Evolutionary conservation across 2,329 filamentous ascomycete genomes (phyloP), one percentile per base, ranked within the genome.

Genomic region (Alternaria ethzedia): DNA sequence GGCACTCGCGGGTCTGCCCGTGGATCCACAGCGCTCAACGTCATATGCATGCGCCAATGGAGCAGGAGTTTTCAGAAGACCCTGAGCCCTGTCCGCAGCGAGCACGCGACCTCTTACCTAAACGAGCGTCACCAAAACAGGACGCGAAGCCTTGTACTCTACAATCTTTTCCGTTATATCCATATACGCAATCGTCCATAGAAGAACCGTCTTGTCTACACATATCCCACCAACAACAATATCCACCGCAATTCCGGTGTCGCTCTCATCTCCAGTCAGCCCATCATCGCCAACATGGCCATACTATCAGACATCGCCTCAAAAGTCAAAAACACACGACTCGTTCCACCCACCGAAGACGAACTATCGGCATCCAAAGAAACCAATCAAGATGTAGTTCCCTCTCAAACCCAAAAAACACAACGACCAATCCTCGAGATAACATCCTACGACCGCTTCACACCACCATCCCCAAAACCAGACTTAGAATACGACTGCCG

Each of bases 401-500:
- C 32, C 11, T 9, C 45, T 17, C 50, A 32, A 28, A 21, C 26
- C 7, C 5, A 43, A 26, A 23, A 30, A 20, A 15, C 5, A 30
- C 58, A 58, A 32, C 58, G 49, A 47, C 59, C 63, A 26, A 32
- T 58, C 1, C 59, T 65, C 4, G 59, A 62, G 6, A 62, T 65
- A 30, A 62, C 49, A 5, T 65, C 63, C 15, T 62, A 65, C 12
- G 28, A 65, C 45, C 63, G 63, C n/a, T 51, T 59, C 49, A 55
- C 49, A 2, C 55, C 63, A n/a, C 55, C 51, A 13, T 44, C 13
- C 3, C 63, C 63, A 0, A 56, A 23, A 5, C 63, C 63, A 6
- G 63, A 65, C 5, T 23, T 65, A 2, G 54, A 65, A 47, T 65
- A 65, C 50, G 63, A 65, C 36, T 65, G 63, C 36, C 59, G 63